Base-by-base conservation (phyloP, 176 grass and related monocot species). In the Metroxylon sagu region DNA sequence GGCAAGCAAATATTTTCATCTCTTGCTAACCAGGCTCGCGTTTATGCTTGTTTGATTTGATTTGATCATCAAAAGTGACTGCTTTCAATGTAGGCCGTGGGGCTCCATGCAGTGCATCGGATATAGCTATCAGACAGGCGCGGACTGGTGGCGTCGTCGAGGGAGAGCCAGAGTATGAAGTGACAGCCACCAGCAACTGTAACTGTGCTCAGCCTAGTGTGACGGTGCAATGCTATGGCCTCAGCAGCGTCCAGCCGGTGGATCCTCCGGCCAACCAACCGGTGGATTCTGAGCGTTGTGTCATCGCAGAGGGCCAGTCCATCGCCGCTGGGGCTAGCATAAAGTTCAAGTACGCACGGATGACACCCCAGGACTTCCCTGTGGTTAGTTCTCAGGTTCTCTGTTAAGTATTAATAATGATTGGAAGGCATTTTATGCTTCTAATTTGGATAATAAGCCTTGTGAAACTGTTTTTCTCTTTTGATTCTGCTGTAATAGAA, bases 141-240 rank as follows among this genome's bases (percentile, higher is more conserved):
- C 61, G 48, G 55, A 85, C 81, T 65, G 58, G 64, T 14, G 49
- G 15, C 0, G 17, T 70, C 0, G 62, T 76, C 0, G 25, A 50
- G 8, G 59, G 82, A 1, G 70, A 85, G 61, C 66, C 61, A 53
- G 86, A 82, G 74, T 82, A 76, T 25, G 25, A 48, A 58, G 86
- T 82, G 56, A 10, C 29, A 17, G 64, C 85, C 48, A 30, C 4
- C 39, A 79, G 77, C 49, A 21, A 21, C 25, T 89, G 86, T 35
- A 19, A 53, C 14, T 85, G 82, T 23, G 49, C 59, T 18, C 63
- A 85, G 50, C 72, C 48, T 0, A 57, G 55, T 18, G 68, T 82
- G 29, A 57, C 43, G 14, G 54, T 85, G 62, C 58, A 25, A 16
- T 89, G 86, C 56, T 61, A 64, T 4, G 78, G 86, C 16, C 18